These are phyloP conservation scores for Rubia yunnanensis DNA, from an alignment of 257 asterid genomes.

Conservation along the genomic window DNA sequence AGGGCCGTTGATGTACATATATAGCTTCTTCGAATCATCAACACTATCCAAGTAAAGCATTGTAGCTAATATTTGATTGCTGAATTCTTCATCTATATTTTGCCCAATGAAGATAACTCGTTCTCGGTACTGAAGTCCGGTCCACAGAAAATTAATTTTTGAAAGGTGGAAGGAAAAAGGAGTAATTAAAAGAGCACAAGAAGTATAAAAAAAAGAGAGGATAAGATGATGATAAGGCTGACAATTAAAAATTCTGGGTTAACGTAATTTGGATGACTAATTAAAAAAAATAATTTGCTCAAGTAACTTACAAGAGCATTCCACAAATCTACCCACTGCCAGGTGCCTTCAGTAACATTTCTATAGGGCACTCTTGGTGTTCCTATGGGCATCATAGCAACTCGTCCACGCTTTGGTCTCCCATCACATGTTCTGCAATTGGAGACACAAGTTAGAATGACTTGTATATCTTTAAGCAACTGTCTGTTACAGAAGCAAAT, in stretches of 20 bases:
- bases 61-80: slow-evolving; percentile 87
- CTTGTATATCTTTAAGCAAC: background rate
- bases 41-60: slow-evolving; percentile 89
- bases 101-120: slow-evolving; percentile 78
- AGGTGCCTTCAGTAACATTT: slow-evolving; percentile 58
- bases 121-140: slow-evolving; percentile 72
- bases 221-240: slow-evolving; percentile 3
- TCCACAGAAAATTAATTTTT: slow-evolving; percentile 9
- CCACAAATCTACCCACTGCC: slow-evolving; percentile 97
- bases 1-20: slow-evolving; percentile 68
- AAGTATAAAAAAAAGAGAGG: background rate
- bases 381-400: slow-evolving; percentile 93
- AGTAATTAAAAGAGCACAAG: background rate
- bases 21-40: slow-evolving; percentile 59
- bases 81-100: slow-evolving; percentile 72
- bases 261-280: background rate
- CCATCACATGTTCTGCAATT: slow-evolving; percentile 28
- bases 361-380: slow-evolving; percentile 84
- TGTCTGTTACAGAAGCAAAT: background rate
- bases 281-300: background rate
- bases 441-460: slow-evolving; percentile 12
- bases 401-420: slow-evolving; percentile 49
- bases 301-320: slow-evolving; percentile 82
- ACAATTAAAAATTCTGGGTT: background rate
- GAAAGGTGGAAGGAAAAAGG: background rate